Percentiles rank a stretch among this genome's conserved stretches.
phyloP scores from a whole-genome alignment of 176 grass and related monocot genomes.

The Raddia distichophylla region DNA sequence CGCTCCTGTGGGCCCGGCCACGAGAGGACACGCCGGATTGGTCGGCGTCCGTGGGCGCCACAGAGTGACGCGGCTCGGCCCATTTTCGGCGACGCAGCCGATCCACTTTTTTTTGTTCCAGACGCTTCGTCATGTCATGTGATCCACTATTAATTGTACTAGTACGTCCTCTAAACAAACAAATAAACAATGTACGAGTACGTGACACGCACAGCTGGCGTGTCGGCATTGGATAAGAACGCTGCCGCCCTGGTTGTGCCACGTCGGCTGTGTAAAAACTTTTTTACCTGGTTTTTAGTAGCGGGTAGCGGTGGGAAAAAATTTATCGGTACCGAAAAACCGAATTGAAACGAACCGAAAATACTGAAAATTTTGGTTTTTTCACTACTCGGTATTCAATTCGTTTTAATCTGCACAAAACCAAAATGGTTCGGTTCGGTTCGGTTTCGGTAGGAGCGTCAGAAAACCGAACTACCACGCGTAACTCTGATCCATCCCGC shows the following conservation, averaged over 20 bases:
- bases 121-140: slow-evolving; percentile 1
- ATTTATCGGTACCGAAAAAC: no score
- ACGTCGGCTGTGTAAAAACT: neutral
- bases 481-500: no score
- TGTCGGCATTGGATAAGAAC: neutral
- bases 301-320: no score
- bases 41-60: neutral
- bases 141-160: no score
- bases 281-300: neutral
- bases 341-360: no score
- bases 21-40: neutral
- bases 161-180: neutral
- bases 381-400: no score
- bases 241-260: neutral
- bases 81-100: neutral
- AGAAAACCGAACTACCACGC: no score
- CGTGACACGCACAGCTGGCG: slow-evolving; percentile 18
- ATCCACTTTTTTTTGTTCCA: neutral
- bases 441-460: no score
- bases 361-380: no score
- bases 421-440: no score
- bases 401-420: no score
- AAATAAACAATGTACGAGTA: no score
- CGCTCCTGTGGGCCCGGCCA: neutral
- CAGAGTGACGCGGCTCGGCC: neutral